These are phyloP conservation scores for Trebouxia gelatinosa DNA, from an alignment of 163 green algal genomes.

Conservation along the genomic window DNA sequence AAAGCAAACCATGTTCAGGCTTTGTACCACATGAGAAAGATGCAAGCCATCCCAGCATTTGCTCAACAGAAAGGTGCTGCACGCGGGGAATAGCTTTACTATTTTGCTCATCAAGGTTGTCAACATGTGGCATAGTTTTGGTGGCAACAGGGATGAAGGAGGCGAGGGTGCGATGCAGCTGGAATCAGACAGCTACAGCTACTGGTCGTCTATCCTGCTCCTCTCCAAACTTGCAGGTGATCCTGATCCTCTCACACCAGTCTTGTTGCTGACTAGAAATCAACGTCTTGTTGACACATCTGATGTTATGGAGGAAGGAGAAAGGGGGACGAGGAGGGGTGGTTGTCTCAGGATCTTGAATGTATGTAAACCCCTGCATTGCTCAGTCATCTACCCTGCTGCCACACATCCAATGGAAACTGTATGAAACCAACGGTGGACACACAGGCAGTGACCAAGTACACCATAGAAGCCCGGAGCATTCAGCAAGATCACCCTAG, in stretches of 20 bases:
- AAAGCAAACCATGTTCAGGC: no score
- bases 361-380: no score
- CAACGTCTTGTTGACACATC: no score
- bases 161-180: conserved; percentile 51
- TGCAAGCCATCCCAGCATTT: neutral
- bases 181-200: conserved; percentile 68
- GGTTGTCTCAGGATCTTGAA: no score
- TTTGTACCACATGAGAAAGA: neutral
- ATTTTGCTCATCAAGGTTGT: neutral
- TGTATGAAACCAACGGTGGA: conserved; percentile 36
- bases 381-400: no score
- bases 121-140: neutral
- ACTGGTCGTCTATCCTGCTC: conserved; percentile 67
- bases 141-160: neutral
- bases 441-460: conserved; percentile 55
- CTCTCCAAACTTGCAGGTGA: conserved; percentile 70
- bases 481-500: neutral
- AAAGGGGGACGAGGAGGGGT: no score
- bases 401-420: neutral
- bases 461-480: conserved; percentile 36
- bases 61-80: neutral
- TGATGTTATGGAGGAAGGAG: no score
- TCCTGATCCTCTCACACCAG: neutral
- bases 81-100: neutral
- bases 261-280: neutral